phyloP scores from a whole-genome alignment of 139 green algal genomes.

The Protoeuglena noctilucae region DNA sequence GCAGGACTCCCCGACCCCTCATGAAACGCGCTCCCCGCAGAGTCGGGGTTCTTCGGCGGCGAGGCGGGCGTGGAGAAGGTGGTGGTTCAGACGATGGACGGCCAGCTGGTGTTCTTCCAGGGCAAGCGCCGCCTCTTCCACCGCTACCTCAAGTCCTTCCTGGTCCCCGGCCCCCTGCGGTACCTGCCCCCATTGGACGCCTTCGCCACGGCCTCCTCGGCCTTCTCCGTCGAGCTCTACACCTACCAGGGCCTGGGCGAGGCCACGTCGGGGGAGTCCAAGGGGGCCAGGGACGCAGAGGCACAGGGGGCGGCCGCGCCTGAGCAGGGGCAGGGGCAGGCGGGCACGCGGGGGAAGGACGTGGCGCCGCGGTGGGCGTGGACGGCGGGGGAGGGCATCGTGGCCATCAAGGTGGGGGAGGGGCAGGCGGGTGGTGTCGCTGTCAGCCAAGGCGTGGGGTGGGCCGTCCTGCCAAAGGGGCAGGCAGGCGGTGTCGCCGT shows the following conservation, averaged over 20 bases:
- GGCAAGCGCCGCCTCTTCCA: constrained; percentile 15
- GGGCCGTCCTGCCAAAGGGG: no score
- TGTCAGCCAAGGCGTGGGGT: no score
- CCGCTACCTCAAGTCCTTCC: constrained; percentile 33
- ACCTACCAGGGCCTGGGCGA: constrained; percentile 24
- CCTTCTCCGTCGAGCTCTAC: constrained; percentile 35
- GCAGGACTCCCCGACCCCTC: background rate
- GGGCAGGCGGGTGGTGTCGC: no score
- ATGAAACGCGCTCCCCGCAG: background rate
- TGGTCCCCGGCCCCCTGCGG: constrained; percentile 31
- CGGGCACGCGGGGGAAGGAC: background rate
- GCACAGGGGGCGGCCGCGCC: no score
- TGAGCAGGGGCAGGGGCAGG: background rate
- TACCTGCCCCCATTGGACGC: constrained; percentile 23
- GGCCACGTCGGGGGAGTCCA: constrained; percentile 11
- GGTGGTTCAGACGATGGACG: constrained; percentile 50
- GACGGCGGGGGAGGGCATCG: constrained; percentile 28
- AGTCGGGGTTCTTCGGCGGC: background rate
- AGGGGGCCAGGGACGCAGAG: background rate
- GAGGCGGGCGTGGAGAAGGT: constrained; percentile 24
- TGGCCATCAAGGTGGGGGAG: no score
- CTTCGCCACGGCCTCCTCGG: constrained; percentile 32
- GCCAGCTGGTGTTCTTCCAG: constrained; percentile 44
- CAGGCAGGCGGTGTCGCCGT: no score
- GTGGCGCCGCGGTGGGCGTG: no score